Evolutionary conservation across 2,329 filamentous ascomycete genomes (phyloP), one percentile per base, ranked within the genome.

Genomic region (Ceratocystis harringtonii): DNA sequence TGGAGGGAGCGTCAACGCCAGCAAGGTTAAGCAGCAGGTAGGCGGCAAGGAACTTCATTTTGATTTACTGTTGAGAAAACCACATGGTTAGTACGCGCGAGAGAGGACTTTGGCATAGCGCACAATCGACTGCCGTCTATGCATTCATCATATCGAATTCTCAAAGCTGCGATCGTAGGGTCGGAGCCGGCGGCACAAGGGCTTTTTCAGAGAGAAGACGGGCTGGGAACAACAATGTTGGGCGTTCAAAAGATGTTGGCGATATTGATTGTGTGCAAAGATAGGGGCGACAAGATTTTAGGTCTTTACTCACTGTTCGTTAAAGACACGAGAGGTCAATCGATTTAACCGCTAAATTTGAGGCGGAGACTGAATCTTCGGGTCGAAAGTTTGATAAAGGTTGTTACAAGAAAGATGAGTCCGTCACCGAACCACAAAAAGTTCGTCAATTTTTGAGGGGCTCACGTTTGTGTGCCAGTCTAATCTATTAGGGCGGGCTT

Each of bases 21-120:
- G 84, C 92, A 73, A 97, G 88, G 81, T 82, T 81, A 79, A 97
- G 90, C 77, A 99, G 92, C 76, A 99, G 91, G 86, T 95, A 97
- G 78, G 94, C 92, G 78, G 94, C 94, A 83, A 99, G 88, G 83
- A 97, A 88, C 92, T 99, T 97, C 94, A 99, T 97, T 90, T 87
- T 95, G 78, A 60, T 44, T 45, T 57, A 61, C 43, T 66, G 28
- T 41, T 55, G 41, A 44, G 22, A 10, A 19, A 7, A 25, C 8
- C 7, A 12, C 5, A 7, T 28, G 28, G 52, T 65, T 65, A 50
- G 63, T 15, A 63, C 19, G 25, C 7, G 28, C 12, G 3, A 17
- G 5, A 12, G 12, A 12, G 4, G 28, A 28, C 1, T 41, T 41
- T 12, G 36, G 3, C 36, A 41, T 15, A 15, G 10, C 3, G 10